phyloP scores from a whole-genome alignment of 176 grass and related monocot genomes.

The Ampelocalamus luodianensis region DNA sequence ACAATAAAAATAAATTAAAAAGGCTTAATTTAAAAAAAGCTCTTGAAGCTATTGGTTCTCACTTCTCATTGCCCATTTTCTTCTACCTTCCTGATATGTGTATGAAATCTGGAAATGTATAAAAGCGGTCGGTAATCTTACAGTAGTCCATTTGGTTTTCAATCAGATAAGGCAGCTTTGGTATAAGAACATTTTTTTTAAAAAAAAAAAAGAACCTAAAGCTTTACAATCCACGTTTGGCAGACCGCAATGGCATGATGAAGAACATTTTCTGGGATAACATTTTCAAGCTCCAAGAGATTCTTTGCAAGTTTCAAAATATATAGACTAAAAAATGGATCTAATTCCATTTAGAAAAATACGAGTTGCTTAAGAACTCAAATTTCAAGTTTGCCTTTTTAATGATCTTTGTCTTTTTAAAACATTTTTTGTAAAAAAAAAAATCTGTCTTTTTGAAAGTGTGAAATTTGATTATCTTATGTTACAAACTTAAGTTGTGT shows the following conservation, averaged over 20 bases:
- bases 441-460: neutral
- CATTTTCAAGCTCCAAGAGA: conserved; percentile 31
- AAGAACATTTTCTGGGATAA: neutral
- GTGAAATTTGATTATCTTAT: conserved; percentile 10
- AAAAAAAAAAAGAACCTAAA: neutral
- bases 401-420: neutral
- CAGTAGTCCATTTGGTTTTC: too few species aligned
- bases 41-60: too few species aligned
- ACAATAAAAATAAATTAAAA: too few species aligned
- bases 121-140: too few species aligned
- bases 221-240: conserved; percentile 4
- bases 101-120: too few species aligned
- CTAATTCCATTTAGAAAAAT: neutral
- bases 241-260: conserved; percentile 12
- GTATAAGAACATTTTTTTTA: neutral
- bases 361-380: neutral
- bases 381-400: neutral
- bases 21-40: too few species aligned
- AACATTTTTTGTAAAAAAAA: neutral
- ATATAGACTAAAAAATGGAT: neutral
- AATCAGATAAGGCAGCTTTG: conserved; percentile 5
- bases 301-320: conserved; percentile 20
- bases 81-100: too few species aligned
- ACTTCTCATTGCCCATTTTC: too few species aligned
- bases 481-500: conserved; percentile 1